These are phyloP conservation scores for Penstemon barbatus DNA, from an alignment of 257 asterid species.

Conservation along the genomic window DNA sequence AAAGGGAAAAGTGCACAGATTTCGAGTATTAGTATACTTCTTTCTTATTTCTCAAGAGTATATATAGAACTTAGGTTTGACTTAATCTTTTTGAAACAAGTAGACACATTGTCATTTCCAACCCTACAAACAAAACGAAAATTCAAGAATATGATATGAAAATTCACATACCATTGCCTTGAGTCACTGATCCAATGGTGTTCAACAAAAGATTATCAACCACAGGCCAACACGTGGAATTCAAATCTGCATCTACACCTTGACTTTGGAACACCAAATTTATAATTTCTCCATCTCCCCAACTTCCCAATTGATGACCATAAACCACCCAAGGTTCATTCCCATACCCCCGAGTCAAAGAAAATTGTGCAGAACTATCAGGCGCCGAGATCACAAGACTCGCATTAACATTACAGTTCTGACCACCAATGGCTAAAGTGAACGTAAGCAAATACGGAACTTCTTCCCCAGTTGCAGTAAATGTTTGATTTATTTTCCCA, in stretches of 20 bases:
- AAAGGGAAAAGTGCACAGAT: no score
- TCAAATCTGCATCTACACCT: slow-evolving; percentile 37
- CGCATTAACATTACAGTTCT: slow-evolving; percentile 44
- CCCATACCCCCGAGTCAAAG: slow-evolving; percentile 34
- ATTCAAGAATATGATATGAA: background rate
- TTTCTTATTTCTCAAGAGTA: no score
- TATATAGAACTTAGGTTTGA: no score
- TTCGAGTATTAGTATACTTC: no score
- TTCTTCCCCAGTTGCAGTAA: slow-evolving; percentile 38
- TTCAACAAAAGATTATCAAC: slow-evolving; percentile 43
- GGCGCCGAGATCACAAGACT: slow-evolving; percentile 65
- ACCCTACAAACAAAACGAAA: background rate
- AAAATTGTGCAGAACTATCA: slow-evolving; percentile 45
- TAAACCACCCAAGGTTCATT: slow-evolving; percentile 50
- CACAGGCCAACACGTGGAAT: slow-evolving; percentile 65
- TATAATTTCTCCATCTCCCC: slow-evolving; percentile 49
- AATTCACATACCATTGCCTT: slow-evolving; percentile 31
- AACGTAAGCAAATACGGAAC: slow-evolving; percentile 50
- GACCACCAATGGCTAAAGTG: slow-evolving; percentile 37
- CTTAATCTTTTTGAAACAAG: no score
- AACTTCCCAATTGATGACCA: slow-evolving; percentile 53
- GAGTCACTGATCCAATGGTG: slow-evolving; percentile 31
- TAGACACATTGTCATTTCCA: no score
- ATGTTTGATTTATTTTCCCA: slow-evolving; percentile 58
- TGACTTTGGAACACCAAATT: slow-evolving; percentile 54